Conservation (phyloP, 768 basidiomycete species). For the Trametes cinnabarina region DNA sequence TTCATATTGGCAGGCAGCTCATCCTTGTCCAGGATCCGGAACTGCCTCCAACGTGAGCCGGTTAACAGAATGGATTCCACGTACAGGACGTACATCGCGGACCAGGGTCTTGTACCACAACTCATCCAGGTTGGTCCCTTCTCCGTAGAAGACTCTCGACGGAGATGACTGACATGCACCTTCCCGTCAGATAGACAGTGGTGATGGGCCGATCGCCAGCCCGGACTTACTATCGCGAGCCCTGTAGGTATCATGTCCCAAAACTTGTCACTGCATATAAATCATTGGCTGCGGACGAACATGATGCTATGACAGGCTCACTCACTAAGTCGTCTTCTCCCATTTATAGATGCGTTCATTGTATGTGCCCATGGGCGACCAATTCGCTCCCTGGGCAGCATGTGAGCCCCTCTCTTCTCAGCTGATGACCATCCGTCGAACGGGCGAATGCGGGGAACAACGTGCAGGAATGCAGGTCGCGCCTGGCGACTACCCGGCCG, state of each 20-base stretch:
- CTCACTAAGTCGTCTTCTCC: constrained; percentile 46
- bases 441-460: neutral
- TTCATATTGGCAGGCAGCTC: constrained; percentile 36
- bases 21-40: constrained; percentile 31
- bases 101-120: constrained; percentile 42
- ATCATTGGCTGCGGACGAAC: neutral
- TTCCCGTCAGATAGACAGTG: neutral
- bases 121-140: constrained; percentile 18
- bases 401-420: neutral
- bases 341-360: constrained; percentile 36
- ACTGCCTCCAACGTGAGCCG: constrained; percentile 22
- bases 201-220: too few species aligned
- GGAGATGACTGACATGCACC: constrained; percentile 36
- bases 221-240: constrained; percentile 36
- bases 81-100: constrained; percentile 35
- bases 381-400: constrained; percentile 42
- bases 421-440: neutral
- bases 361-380: constrained; percentile 39
- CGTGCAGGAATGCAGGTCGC: neutral
- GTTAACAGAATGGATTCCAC: neutral
- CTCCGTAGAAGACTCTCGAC: constrained; percentile 32
- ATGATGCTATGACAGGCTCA: neutral
- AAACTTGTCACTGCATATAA: constrained; percentile 38
- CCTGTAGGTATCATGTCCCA: constrained; percentile 48
- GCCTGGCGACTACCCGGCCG: neutral